phyloP scores from a whole-genome alignment of 2,329 filamentous ascomycete genomes.

The Arthrobotrys iridis region DNA sequence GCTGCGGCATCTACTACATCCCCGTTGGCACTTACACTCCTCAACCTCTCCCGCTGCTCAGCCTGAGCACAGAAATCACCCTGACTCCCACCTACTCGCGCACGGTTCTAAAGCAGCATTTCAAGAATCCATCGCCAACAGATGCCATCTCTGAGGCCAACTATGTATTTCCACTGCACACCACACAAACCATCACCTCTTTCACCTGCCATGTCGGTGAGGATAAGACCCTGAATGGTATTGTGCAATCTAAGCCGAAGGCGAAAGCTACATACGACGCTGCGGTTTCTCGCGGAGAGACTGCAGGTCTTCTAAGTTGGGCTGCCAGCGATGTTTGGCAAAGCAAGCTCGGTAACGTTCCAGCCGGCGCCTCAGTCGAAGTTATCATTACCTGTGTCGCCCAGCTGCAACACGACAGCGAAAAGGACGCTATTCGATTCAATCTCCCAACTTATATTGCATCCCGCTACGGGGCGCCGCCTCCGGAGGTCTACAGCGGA shows the following conservation, averaged over 20 bases:
- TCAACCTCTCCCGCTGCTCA: conserved; percentile 36
- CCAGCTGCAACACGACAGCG: conserved; percentile 77
- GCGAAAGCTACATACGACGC: conserved; percentile 70
- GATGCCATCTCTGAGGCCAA: conserved; percentile 67
- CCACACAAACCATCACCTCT: conserved; percentile 75
- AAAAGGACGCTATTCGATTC: conserved; percentile 74
- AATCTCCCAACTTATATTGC: conserved; percentile 75
- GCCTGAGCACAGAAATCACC: conserved; percentile 37
- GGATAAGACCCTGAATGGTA: conserved; percentile 69
- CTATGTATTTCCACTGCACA: conserved; percentile 77
- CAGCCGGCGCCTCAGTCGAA: conserved; percentile 65
- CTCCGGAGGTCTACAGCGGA: conserved; percentile 60
- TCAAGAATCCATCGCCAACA: conserved; percentile 67
- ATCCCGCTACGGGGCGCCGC: conserved; percentile 71
- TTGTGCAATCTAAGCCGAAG: conserved; percentile 73
- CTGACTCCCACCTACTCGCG: conserved; percentile 59
- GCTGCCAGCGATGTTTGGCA: conserved; percentile 73
- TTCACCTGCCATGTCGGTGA: conserved; percentile 73
- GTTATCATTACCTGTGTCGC: conserved; percentile 74
- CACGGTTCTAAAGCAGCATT: conserved; percentile 68
- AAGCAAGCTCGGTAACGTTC: conserved; percentile 75
- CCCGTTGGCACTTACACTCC: conserved; percentile 14
- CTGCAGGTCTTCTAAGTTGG: conserved; percentile 74
- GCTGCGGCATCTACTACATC: conserved; percentile 43
- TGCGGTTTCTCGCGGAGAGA: conserved; percentile 70